phyloP scores from a whole-genome alignment of 2,329 filamentous ascomycete genomes.

The Colletotrichum falcatum region DNA sequence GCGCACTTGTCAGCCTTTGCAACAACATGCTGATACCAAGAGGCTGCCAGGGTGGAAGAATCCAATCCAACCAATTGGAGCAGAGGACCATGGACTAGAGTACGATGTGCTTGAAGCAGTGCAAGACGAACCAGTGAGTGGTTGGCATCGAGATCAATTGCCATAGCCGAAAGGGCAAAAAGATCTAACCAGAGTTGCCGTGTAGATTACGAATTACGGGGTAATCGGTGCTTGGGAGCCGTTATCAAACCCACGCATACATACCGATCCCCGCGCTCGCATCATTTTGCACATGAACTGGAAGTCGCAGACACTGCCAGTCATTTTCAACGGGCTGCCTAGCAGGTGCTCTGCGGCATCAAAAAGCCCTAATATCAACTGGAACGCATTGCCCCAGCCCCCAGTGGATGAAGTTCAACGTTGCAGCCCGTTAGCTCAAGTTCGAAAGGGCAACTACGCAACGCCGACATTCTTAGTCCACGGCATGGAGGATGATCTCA shows the following conservation, averaged over 20 bases:
- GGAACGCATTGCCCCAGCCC: conserved; percentile 34
- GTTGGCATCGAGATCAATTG: too few species aligned
- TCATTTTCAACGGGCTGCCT: conserved; percentile 49
- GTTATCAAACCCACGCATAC: conserved; percentile 23
- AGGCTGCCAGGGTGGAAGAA: conserved; percentile 32
- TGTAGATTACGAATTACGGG: conserved; percentile 18
- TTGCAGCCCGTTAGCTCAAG: conserved; percentile 37
- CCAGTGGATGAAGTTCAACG: conserved; percentile 10
- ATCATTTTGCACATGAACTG: conserved; percentile 58
- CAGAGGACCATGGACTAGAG: conserved; percentile 15
- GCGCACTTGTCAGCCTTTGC: too few species aligned
- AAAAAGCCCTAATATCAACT: neutral
- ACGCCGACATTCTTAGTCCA: conserved; percentile 39
- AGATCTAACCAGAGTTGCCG: neutral
- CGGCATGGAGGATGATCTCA: conserved; percentile 34
- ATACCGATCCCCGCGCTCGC: conserved; percentile 51
- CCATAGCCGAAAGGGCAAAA: too few species aligned
- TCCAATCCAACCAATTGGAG: conserved; percentile 42
- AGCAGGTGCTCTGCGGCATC: conserved; percentile 19
- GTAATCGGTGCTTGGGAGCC: conserved; percentile 25
- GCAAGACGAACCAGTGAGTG: conserved; percentile 18
- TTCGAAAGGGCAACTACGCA: conserved; percentile 15
- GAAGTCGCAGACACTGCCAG: conserved; percentile 51
- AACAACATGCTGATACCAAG: neutral
- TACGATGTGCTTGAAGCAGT: conserved; percentile 49